These are phyloP conservation scores for Thermochaetoides thermophila DNA, from an alignment of 495 filamentous ascomycete genomes.

Conservation along the genomic window DNA sequence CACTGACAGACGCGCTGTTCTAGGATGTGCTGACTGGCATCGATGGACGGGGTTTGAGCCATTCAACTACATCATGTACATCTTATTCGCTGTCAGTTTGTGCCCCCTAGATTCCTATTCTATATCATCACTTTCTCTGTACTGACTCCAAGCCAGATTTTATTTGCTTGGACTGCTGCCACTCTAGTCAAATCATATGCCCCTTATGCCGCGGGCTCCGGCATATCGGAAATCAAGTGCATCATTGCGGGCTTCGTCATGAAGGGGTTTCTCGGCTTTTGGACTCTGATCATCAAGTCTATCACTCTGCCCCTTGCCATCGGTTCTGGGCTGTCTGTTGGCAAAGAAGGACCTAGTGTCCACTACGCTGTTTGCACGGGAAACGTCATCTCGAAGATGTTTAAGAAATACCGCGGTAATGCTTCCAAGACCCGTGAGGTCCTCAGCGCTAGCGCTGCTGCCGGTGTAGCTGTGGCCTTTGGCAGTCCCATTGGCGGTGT, in stretches of 20 bases:
- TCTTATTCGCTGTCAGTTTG: constrained; percentile 61
- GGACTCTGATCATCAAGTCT: constrained; percentile 91
- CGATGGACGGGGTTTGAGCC: constrained; percentile 66
- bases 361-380: constrained; percentile 97
- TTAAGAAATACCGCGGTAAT: constrained; percentile 83
- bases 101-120: neutral
- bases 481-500: constrained; percentile 96
- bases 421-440: constrained; percentile 94
- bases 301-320: constrained; percentile 84
- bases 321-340: constrained; percentile 85
- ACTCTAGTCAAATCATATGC: constrained; percentile 83
- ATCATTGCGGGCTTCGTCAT: constrained; percentile 99
- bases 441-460: constrained; percentile 82
- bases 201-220: constrained; percentile 91
- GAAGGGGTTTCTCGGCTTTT: constrained; percentile 91
- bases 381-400: constrained; percentile 88
- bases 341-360: constrained; percentile 95
- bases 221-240: constrained; percentile 98
- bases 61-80: constrained; percentile 79
- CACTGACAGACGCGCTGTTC: constrained; percentile 14
- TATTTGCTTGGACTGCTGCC: constrained; percentile 73
- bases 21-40: constrained; percentile 82
- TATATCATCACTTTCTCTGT: neutral
- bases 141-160: constrained; percentile 33
- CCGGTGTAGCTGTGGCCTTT: constrained; percentile 92